Base-by-base conservation (phyloP, 192 early-diverging fungal genomes). In the Backusella parvicylindrica region DNA sequence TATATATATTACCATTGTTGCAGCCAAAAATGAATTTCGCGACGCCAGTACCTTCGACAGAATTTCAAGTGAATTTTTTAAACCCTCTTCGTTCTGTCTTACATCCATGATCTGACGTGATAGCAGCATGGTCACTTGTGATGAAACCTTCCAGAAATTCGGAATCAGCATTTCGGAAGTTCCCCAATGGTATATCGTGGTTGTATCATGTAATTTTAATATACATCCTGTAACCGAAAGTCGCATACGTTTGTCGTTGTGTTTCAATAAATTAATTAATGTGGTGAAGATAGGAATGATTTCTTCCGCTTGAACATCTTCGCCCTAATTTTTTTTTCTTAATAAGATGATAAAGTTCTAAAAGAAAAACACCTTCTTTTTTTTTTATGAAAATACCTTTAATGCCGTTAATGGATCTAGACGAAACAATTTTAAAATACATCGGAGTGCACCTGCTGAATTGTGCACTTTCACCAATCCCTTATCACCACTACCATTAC, bases 131-230 rank as follows among this genome's bases (percentile, higher is more conserved):
- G 43, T 28, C 21, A 85, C 77, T 82, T 86, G 77, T 7, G 80
- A 83, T 71, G 81, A 50, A 8, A 92, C 79, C 15, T 86, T 89
- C 95, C 95, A 97, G 75, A 93, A 92, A 4, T 84, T 90, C 28
- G 78, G 68, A 81, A 94, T 89, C 6, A 67, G 28, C 2, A 82
- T 81, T 0, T 87, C 91, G 36, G 82, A 81, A 47, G 92, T 88
- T 3, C 94, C 93, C 96, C 96, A 98, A 72, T 90, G 82, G 36
- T 85, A 79, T 50, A 95, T 89, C 32, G 87, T 82, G 15, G 87
- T 76, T 9, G 88, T 82, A 35, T 88, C 86, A 79, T 94, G 90
- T 5, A 98, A 84, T 35, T 88, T 77, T 11, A 89, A 87, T 49
- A 98, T 77, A 30, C 91, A 88, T 65, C 91, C 82, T 0, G 86